Base-by-base conservation (phyloP, 768 basidiomycete genomes). In the Galerina marginata region DNA sequence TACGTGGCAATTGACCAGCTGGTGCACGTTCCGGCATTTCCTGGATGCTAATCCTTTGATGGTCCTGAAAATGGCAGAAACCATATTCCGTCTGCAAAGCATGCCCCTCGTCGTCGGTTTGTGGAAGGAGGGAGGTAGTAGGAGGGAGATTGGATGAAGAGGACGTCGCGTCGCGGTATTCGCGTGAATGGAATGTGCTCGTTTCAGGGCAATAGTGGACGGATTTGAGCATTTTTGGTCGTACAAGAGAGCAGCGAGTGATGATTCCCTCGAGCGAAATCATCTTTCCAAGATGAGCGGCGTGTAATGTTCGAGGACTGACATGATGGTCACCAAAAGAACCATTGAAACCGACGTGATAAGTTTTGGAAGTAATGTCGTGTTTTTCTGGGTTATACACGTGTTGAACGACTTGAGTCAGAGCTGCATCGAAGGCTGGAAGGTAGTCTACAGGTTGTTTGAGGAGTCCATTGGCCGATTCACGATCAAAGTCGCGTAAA, bases 1-100 rank as follows among this genome's bases (percentile, higher is more conserved):
- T 96, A 49, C 97, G 85, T 46, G 97, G 97, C 29, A 99, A 81
- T 74, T 98, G 96, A 29, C 97, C 97, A 45, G 97, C 92, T 25
- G 97, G 97, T 12, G 97, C 96, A 23, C 97, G 88, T 76, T 99
- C 97, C 2, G 97, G 97, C 96, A 99, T 99, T 72, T 99, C 97
- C 78, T 99, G 97, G 63, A 99, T 99, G 74, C 89, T 95, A 71
- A 99, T 93, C 65, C 95, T 88, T 75, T 99, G 97, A 75, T 99
- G 94, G 76, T 99, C 97, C 58, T 93, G 83, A 80, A 97, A 99
- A 7, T 91, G 86, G 71, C 91, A 93, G 63, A 90, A 81, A 4
- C 97, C 97, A 71, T 88, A 99, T 77, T 99, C 97, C 66, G 89
- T 97, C 74, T 95, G 86, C 50, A 99, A 79, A 20, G 86, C 80